Evolutionary conservation across 179 eudicot genomes (phyloP).

Genomic region (Dionaea muscipula): DNA sequence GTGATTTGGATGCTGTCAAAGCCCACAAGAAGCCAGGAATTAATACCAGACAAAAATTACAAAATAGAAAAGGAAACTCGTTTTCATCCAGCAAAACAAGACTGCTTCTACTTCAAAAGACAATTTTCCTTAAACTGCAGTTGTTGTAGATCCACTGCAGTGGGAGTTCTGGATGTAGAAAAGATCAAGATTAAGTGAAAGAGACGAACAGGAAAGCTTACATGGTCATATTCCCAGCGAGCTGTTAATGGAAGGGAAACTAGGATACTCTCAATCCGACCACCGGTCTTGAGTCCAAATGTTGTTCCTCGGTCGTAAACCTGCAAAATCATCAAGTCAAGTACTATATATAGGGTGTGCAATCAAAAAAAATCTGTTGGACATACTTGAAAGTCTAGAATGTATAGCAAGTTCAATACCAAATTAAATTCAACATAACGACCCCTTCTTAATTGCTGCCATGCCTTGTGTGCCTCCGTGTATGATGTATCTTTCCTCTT

Average conservation of each 20-base stretch:
- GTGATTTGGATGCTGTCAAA: no score
- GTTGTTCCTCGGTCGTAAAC: conserved; percentile 95
- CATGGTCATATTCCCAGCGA: conserved; percentile 96
- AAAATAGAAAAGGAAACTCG: no score
- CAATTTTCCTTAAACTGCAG: no score
- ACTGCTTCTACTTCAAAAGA: no score
- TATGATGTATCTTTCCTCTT: conserved; percentile 75
- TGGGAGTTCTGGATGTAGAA: no score
- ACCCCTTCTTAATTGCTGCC: conserved; percentile 91
- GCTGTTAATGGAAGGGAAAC: conserved; percentile 83
- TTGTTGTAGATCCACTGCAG: no score
- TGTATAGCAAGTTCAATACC: conserved; percentile 27
- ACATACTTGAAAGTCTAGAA: background rate
- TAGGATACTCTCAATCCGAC: conserved; percentile 85
- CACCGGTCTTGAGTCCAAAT: conserved; percentile 94
- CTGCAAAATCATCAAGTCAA: conserved; percentile 19
- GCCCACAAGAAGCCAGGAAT: no score
- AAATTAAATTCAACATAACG: conserved; percentile 90
- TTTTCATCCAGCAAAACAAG: no score
- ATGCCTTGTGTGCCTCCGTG: conserved; percentile 71
- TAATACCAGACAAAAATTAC: no score
- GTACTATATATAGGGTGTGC: conserved; percentile 2
- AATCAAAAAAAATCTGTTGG: background rate
- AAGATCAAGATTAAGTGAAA: background rate
- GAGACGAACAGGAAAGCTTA: conserved; percentile 21